Base-by-base conservation (phyloP, 1,139 yeast species). In the Meyerozyma carpophila region DNA sequence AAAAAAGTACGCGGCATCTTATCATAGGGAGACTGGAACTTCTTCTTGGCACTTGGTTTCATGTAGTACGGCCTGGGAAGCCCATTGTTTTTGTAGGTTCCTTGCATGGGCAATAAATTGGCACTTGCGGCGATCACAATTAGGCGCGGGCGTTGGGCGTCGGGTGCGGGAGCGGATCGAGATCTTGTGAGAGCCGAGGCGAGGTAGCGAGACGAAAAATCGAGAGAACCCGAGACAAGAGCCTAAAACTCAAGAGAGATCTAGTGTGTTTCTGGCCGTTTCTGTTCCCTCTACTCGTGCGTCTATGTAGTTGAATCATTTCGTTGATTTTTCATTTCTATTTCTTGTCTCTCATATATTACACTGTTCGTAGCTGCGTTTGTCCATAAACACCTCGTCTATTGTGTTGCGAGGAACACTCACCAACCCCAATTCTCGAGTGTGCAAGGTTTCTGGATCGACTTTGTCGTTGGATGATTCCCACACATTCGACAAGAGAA, bases 21-120 rank as follows among this genome's bases (percentile, higher is more conserved):
- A 32, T 67, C 65, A 49, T 73, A 72, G 2, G 73, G 75, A 0
- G 73, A 66, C 28, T 49, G 44, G 16, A 56, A 56, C 46, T 59
- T 63, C 52, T 60, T 65, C 40, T 62, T 63, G 43, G 48, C 52
- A 10, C 58, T 48, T 9, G 78, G 77, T 51, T 70, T 72, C 77
- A 73, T 73, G 52, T 72, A 70, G 55, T 73, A 73, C 6, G 78
- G 78, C 47, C 77, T 59, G 27, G 78, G 78, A 47, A 73, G 62
- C 24, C 77, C 77, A 50, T 66, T 64, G 43, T 60, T 65, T 41
- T 66, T 68, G 50, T 72, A 69, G 16, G 72, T 62, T 37, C 78
- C 78, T 60, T 73, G 78, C 78, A 73, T 73, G 32, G 31, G 16
- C 4, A 16, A 31, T 9, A 11, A 31, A 31, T 8, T 16, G 18